Evolutionary conservation across 1,139 yeast species (phyloP).

Genomic region (Kluyveromyces sp.): DNA sequence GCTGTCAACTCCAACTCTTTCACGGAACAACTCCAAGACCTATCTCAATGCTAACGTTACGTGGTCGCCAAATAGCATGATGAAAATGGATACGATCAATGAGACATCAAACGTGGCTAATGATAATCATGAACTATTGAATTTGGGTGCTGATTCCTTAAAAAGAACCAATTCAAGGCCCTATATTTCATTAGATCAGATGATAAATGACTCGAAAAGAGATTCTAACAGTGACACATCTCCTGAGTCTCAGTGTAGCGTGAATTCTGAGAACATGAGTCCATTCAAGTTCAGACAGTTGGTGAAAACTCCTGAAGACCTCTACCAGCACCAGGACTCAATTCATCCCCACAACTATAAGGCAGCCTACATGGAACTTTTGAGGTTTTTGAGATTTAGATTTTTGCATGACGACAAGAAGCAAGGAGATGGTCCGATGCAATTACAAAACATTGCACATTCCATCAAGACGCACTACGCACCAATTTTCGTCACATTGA

Average conservation of each 20-base stretch:
- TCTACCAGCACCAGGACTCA: constrained; percentile 45
- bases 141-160: background rate
- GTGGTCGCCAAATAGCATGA: constrained; percentile 3
- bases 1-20: constrained; percentile 22
- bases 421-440: constrained; percentile 33
- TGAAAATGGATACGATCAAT: constrained; percentile 3
- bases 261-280: constrained; percentile 33
- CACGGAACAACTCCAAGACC: constrained; percentile 5
- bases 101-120: constrained; percentile 1
- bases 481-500: constrained; percentile 68
- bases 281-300: constrained; percentile 55
- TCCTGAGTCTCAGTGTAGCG: constrained; percentile 9
- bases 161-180: constrained; percentile 18
- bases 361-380: constrained; percentile 55
- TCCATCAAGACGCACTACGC: constrained; percentile 58
- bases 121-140: background rate
- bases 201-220: constrained; percentile 2
- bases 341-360: constrained; percentile 58
- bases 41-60: background rate
- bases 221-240: constrained; percentile 6
- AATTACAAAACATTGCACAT: constrained; percentile 52
- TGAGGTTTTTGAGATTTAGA: constrained; percentile 47
- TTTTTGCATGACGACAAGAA: constrained; percentile 29
- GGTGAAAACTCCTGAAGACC: constrained; percentile 58
- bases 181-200: constrained; percentile 14